Evolutionary conservation across 176 grass and related monocot species (phyloP).

Genomic region (Guadua angustifolia): DNA sequence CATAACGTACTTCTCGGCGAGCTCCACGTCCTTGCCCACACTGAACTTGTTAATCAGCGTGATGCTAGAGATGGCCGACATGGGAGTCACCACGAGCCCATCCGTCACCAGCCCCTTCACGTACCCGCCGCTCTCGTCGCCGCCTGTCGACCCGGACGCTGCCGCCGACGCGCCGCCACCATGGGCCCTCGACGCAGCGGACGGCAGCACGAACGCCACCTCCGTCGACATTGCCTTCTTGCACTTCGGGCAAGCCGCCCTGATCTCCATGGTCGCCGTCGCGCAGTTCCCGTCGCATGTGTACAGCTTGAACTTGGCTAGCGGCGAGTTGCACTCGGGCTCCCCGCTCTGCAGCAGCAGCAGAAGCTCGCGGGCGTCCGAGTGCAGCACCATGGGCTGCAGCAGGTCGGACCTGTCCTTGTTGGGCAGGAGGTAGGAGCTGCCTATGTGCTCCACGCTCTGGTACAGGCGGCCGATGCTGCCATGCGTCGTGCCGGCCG

Average conservation of each 20-base stretch:
- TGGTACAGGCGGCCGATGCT: slow-evolving; percentile 50
- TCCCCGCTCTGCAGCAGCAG: slow-evolving; percentile 34
- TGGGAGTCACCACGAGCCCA: slow-evolving; percentile 53
- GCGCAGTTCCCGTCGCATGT: slow-evolving; percentile 31
- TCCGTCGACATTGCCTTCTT: slow-evolving; percentile 34
- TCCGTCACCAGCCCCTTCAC: slow-evolving; percentile 55
- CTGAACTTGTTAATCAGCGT: slow-evolving; percentile 50
- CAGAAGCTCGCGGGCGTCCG: slow-evolving; percentile 34
- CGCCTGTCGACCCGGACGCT: no score
- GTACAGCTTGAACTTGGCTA: slow-evolving; percentile 39
- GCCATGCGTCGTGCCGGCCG: slow-evolving; percentile 39
- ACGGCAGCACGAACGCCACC: slow-evolving; percentile 32
- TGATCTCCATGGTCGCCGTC: slow-evolving; percentile 33
- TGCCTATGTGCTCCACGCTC: slow-evolving; percentile 41
- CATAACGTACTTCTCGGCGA: slow-evolving; percentile 56
- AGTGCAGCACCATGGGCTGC: slow-evolving; percentile 33
- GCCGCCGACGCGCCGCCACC: neutral
- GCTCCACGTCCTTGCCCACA: slow-evolving; percentile 28
- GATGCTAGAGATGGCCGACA: slow-evolving; percentile 65
- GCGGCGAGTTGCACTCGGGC: neutral
- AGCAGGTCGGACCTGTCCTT: slow-evolving; percentile 30
- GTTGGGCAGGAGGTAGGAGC: slow-evolving; percentile 24
- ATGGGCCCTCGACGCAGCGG: neutral
- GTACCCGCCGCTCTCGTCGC: slow-evolving; percentile 33
- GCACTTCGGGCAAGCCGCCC: slow-evolving; percentile 36